A percentile compares a stretch with the other conserved stretches of the same genome.
These are phyloP conservation scores for Thalassiosira mediterranea DNA, from an alignment of 352 stramenopile species.

Conservation along the genomic window DNA sequence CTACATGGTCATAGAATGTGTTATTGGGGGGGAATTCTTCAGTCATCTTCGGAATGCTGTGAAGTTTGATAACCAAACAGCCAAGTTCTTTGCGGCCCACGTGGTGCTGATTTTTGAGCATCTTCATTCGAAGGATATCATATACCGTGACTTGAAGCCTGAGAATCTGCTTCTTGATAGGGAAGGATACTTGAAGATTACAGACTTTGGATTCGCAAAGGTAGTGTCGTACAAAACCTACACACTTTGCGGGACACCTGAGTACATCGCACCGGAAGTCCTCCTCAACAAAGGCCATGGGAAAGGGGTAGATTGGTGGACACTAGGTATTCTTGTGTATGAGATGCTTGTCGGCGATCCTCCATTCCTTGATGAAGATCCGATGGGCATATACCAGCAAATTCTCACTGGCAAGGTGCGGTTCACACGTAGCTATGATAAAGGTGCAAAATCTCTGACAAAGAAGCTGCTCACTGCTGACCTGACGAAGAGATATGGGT, in stretches of 20 bases:
- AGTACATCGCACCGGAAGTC: conserved; percentile 62
- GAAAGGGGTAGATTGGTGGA: conserved; percentile 82
- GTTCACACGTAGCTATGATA: conserved; percentile 86
- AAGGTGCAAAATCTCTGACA: conserved; percentile 94
- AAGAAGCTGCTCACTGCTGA: conserved; percentile 95
- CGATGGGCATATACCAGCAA: conserved; percentile 68
- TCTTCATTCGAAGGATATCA: conserved; percentile 51
- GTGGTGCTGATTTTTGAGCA: conserved; percentile 73
- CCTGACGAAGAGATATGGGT: conserved; percentile 96
- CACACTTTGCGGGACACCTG: conserved; percentile 86
- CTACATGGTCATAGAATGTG: conserved; percentile 93
- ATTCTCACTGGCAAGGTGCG: conserved; percentile 45
- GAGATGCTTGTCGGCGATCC: conserved; percentile 90
- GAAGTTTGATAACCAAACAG: conserved; percentile 55
- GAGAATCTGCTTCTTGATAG: conserved; percentile 90
- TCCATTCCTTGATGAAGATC: conserved; percentile 84
- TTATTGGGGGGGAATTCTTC: conserved; percentile 91
- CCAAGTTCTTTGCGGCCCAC: conserved; percentile 78
- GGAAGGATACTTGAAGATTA: conserved; percentile 96
- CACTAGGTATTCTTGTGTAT: conserved; percentile 90
- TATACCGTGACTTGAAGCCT: conserved; percentile 88
- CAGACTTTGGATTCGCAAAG: conserved; percentile 98
- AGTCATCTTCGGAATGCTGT: neutral
- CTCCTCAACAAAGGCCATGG: conserved; percentile 31
- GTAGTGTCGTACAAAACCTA: conserved; percentile 89